Conservation (phyloP, 352 stramenopile genomes). For the Globisporangium alternatum region DNA sequence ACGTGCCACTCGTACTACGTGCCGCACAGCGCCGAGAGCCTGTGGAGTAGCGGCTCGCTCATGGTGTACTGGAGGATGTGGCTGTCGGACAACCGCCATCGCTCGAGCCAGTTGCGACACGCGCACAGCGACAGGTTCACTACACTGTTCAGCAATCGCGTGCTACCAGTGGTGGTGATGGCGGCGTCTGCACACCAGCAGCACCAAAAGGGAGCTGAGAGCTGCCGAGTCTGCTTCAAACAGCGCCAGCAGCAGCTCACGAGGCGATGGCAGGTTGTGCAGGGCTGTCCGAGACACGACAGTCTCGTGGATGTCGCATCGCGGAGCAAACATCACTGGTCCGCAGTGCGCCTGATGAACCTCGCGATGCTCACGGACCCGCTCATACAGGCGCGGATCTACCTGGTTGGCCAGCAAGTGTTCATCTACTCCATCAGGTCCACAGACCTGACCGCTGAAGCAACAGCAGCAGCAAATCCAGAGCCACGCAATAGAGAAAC, state of each 20-base stretch:
- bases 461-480: not conserved
- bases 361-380: constrained; percentile 17
- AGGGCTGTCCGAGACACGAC: constrained; percentile 1
- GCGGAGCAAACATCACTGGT: constrained; percentile 9
- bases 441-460: not conserved
- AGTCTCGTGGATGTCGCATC: constrained; percentile 4
- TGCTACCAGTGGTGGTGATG: not conserved
- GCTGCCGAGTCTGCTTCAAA: not conserved
- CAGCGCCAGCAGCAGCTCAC: not conserved
- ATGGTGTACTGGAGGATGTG: constrained; percentile 9
- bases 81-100: not conserved
- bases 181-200: not conserved
- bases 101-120: not conserved
- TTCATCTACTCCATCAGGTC: constrained; percentile 8
- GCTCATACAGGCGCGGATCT: not conserved
- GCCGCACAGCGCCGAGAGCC: not conserved
- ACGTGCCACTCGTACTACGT: constrained; percentile 11
- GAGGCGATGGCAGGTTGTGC: not conserved
- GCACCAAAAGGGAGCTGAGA: not conserved
- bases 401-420: constrained; percentile 1
- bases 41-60: not conserved
- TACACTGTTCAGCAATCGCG: not conserved
- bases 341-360: constrained; percentile 9
- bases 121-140: not conserved
- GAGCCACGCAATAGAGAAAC: not conserved